Evolutionary conservation across 1,284 basidiomycete species (phyloP), one percentile per base, ranked within the genome.

Genomic region (Kwoniella shivajii): DNA sequence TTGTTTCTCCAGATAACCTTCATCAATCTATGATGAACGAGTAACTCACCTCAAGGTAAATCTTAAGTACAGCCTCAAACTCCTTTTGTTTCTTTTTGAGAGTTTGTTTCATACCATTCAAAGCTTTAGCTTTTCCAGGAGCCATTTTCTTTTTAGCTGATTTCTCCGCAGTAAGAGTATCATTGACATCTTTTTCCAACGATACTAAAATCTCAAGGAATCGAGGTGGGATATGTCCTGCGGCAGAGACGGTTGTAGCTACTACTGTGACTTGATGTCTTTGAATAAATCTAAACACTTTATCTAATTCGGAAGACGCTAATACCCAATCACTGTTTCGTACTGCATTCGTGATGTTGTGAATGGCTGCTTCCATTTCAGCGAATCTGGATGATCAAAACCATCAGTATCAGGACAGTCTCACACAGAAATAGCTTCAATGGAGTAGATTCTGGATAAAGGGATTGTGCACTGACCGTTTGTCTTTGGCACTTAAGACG

Each of bases 41-140:
- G n/a, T n/a, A n/a, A n/a, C n/a, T n/a, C n/a, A n/a, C n/a, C 76
- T 85, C 83, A 67, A 89, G 88, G 82, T 87, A 97, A 61, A 84
- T 84, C 69, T 86, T 86, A 49, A 97, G 78, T 61, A 90, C 87
- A 36, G 80, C 79, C 79, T 98, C 96, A 73, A 92, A 85, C 75
- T 98, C 96, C 79, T 94, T 96, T 59, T 82, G 73, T 30, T 88
- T 84, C 81, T 95, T 98, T 80, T 90, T 94, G 61, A 98, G 83
- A 77, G 95, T 98, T 80, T 98, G 94, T 81, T 94, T 97, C 86
- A 97, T 92, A 26, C 89, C 89, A 65, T 93, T 98, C 69, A 98
- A 83, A 1, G 93, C 93, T 74, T 92, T 93, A 46, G 92, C 90
- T 73, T 95, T 95, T 63, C 85, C 88, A 1, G 92, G 90, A 68